Conservation (phyloP, 805 yeast species). For the Monosporozyma unispora region DNA sequence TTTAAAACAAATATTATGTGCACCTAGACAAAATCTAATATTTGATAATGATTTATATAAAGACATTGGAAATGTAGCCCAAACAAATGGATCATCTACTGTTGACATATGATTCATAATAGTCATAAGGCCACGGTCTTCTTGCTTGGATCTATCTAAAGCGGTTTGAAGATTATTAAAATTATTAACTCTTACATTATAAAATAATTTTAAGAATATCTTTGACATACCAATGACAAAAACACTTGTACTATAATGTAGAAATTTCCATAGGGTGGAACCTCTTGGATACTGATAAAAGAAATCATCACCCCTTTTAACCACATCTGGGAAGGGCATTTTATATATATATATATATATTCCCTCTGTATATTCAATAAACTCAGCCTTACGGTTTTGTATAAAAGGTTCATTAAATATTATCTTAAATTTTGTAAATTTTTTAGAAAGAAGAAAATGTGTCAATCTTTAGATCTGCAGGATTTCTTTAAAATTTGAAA, state of each 20-base stretch:
- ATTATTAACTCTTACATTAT: slow-evolving; percentile 54
- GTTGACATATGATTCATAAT: slow-evolving; percentile 89
- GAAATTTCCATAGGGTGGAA: slow-evolving; percentile 50
- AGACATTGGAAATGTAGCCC: slow-evolving; percentile 77
- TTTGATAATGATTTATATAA: slow-evolving; percentile 52
- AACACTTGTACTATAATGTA: slow-evolving; percentile 61
- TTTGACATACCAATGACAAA: slow-evolving; percentile 60
- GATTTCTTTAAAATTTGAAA: background rate
- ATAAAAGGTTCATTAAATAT: background rate
- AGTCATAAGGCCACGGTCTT: slow-evolving; percentile 71
- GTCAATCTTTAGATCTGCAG: background rate
- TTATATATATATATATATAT: background rate
- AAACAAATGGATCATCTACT: slow-evolving; percentile 84
- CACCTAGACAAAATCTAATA: slow-evolving; percentile 92
- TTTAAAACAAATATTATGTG: slow-evolving; percentile 80
- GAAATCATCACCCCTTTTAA: slow-evolving; percentile 65
- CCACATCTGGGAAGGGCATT: slow-evolving; percentile 65
- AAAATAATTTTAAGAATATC: slow-evolving; percentile 47
- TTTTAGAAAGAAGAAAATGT: background rate
- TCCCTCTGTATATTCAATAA: background rate
- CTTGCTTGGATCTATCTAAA: slow-evolving; percentile 48
- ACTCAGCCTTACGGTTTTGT: background rate
- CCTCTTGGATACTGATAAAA: slow-evolving; percentile 54
- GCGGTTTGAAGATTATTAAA: slow-evolving; percentile 59
- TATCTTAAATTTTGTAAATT: background rate